Base-by-base conservation (phyloP, 1,284 basidiomycete genomes). In the Microbotryum intermedium region DNA sequence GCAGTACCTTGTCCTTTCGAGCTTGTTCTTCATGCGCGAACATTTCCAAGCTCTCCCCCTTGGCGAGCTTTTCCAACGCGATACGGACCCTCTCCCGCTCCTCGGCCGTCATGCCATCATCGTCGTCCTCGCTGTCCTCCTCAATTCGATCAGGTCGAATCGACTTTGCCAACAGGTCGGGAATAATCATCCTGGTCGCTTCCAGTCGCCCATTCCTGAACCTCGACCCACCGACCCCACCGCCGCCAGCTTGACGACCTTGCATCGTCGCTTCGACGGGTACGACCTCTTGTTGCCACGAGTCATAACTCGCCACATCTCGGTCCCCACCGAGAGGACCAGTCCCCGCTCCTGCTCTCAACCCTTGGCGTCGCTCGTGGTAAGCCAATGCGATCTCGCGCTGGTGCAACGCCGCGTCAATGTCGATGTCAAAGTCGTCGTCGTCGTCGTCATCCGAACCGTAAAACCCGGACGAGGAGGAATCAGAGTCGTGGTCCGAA, bases 361-460 rank as follows among this genome's bases (percentile, higher is more conserved):
- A 50, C 2, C 56, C 58, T 39, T 65, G 47, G n/a, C 69, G 29
- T 56, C 62, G 62, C 25, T 52, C 56, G 25, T 71, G 68, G 21
- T 69, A 68, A 21, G 58, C 69, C 11, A 71, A 60, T 28, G 69
- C 68, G 13, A 69, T 67, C 34, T 71, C 69, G 5, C 69, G 49
- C 61, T 61, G 56, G 21, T 68, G 66, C 49, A 71, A 26, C 11
- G 67, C 62, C 4, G 65, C 57, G 30, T 71, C 69, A 42, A 71
- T 68, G 42, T 71, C 68, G 30, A 69, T 49, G n/a, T 66, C 65
- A 13, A 62, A 63, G 10, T 62, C 58, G 20, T 62, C 58, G 2
- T 60, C 55, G 7, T 59, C 57, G 7, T 64, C 63, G 0, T 50
- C 44, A 42, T 58, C 55, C n/a, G 45, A 46, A 42, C 59, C 58